These are phyloP conservation scores for Aspergillus homomorphus DNA, from an alignment of 495 filamentous ascomycete species.

Conservation along the genomic window DNA sequence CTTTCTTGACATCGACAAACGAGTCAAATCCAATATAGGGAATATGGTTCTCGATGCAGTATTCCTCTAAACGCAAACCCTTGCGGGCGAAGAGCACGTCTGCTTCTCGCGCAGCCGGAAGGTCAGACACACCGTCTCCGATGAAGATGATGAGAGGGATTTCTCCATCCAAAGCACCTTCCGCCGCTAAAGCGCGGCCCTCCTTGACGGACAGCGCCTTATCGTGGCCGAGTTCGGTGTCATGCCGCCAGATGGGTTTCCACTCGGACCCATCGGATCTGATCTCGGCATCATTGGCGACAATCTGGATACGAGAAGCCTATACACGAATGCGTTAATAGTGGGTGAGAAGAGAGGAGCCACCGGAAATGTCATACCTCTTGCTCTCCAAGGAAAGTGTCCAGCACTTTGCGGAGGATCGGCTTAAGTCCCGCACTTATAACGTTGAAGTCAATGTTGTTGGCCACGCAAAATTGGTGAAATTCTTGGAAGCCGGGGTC, in stretches of 20 bases:
- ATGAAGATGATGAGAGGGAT: slow-evolving; percentile 74
- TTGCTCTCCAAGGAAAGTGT: slow-evolving; percentile 62
- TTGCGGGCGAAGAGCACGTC: slow-evolving; percentile 73
- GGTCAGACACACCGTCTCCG: slow-evolving; percentile 74
- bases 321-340: slow-evolving; percentile 13
- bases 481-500: slow-evolving; percentile 65
- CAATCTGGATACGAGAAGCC: slow-evolving; percentile 61
- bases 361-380: slow-evolving; percentile 29
- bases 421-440: slow-evolving; percentile 72
- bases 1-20: slow-evolving; percentile 64
- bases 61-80: slow-evolving; percentile 67
- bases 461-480: slow-evolving; percentile 61
- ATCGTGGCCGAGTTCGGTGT: slow-evolving; percentile 66
- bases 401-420: slow-evolving; percentile 58
- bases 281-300: slow-evolving; percentile 68
- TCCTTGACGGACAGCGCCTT: slow-evolving; percentile 65
- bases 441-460: slow-evolving; percentile 68
- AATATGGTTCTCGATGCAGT: slow-evolving; percentile 64
- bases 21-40: slow-evolving; percentile 63
- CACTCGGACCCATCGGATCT: slow-evolving; percentile 55
- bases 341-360: too few species aligned
- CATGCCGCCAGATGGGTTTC: slow-evolving; percentile 71
- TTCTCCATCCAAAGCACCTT: slow-evolving; percentile 54
- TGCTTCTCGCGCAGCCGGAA: slow-evolving; percentile 68
- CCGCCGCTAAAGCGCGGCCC: slow-evolving; percentile 51